These are phyloP conservation scores for Colletotrichum gloeosporioides DNA, from an alignment of 2,329 filamentous ascomycete genomes.

Conservation along the genomic window DNA sequence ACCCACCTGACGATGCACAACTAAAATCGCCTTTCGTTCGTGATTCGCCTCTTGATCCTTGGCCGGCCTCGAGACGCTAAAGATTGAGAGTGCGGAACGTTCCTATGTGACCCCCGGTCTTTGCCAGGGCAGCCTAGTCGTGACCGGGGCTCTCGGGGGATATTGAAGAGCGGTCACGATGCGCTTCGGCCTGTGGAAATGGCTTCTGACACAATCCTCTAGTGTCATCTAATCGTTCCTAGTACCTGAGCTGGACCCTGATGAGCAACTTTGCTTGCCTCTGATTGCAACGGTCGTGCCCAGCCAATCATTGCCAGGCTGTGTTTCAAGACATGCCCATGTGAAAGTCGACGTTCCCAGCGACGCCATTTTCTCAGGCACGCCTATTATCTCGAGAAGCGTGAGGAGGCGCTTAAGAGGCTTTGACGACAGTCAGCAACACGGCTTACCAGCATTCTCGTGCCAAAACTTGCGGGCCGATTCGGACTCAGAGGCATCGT, in stretches of 20 bases:
- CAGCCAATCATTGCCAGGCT: conserved; percentile 3
- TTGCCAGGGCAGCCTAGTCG: not conserved
- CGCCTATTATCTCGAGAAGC: not conserved
- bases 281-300: conserved; percentile 5
- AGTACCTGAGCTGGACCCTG: conserved; percentile 14
- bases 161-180: conserved; percentile 17
- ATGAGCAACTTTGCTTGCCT: not conserved
- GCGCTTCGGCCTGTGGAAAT: not conserved
- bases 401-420: not conserved
- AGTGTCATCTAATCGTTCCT: conserved; percentile 17
- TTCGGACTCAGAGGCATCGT: not conserved
- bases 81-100: conserved; percentile 6
- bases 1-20: not conserved
- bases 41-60: not conserved
- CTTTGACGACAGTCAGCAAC: not conserved
- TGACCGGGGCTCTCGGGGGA: not conserved
- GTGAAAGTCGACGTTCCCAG: not conserved
- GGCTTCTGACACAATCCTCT: conserved; percentile 1
- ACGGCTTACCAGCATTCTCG: not conserved
- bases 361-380: not conserved
- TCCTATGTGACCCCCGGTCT: not conserved
- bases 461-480: not conserved
- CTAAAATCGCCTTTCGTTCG: not conserved
- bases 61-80: conserved; percentile 1
- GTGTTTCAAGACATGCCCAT: conserved; percentile 4